Percentiles rank a stretch among this genome's conserved stretches.
phyloP scores from a whole-genome alignment of 2,329 filamentous ascomycete genomes.

The Tympanopsis confertula region DNA sequence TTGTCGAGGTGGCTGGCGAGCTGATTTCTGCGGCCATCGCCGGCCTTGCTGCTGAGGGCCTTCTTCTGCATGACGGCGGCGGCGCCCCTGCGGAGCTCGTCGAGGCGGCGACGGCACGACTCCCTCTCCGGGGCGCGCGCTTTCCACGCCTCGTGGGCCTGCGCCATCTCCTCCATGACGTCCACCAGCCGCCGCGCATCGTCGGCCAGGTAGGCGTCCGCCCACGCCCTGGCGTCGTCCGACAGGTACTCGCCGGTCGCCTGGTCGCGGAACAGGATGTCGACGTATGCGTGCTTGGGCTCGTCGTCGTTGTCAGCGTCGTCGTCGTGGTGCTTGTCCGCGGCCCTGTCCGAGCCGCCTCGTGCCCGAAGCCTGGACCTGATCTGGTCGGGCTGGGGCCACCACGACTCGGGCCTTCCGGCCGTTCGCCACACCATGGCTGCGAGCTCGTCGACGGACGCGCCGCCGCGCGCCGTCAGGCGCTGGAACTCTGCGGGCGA shows the following conservation, averaged over 20 bases:
- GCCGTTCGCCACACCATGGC: conserved; percentile 10
- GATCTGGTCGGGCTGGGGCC: neutral
- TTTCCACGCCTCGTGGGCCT: neutral
- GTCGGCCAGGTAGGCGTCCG: conserved; percentile 16
- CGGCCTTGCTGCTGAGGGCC: conserved; percentile 28
- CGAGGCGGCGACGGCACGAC: neutral
- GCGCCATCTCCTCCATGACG: neutral
- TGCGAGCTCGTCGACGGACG: conserved; percentile 12
- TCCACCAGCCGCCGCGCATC: neutral
- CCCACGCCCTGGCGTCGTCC: conserved; percentile 25
- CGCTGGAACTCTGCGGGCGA: conserved; percentile 13
- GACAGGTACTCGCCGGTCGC: conserved; percentile 18
- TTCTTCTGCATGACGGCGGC: conserved; percentile 13
- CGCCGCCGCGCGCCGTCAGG: conserved; percentile 12
- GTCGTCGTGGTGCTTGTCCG: neutral
- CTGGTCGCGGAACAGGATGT: conserved; percentile 26
- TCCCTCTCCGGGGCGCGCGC: neutral
- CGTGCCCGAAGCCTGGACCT: conserved; percentile 6
- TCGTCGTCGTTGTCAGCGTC: neutral
- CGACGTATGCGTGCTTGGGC: conserved; percentile 17
- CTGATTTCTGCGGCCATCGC: conserved; percentile 17
- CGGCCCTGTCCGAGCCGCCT: conserved; percentile 12
- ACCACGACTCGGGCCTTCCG: neutral
- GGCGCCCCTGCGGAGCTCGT: neutral
- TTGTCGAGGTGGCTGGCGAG: conserved; percentile 18